phyloP scores from a whole-genome alignment of 306 rosid species.

The Lagenaria siceraria region DNA sequence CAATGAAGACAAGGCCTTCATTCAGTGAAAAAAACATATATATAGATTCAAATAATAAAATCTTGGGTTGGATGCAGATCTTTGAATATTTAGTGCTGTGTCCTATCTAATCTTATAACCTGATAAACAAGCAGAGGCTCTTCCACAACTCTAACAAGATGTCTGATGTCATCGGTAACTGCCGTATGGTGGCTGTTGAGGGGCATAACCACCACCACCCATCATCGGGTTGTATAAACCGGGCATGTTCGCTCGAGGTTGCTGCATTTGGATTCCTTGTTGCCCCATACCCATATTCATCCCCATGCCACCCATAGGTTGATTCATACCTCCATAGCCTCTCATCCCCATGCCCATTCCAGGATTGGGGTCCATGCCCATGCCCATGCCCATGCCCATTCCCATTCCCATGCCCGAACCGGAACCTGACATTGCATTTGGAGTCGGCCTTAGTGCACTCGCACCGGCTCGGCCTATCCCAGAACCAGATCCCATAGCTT shows the following conservation, averaged over 20 bases:
- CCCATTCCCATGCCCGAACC: constrained; percentile 30
- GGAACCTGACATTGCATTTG: constrained; percentile 44
- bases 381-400: constrained; percentile 40
- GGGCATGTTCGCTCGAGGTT: constrained; percentile 50
- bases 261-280: constrained; percentile 72
- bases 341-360: constrained; percentile 46
- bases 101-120: background rate
- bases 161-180: constrained; percentile 43
- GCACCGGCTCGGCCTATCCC: constrained; percentile 88
- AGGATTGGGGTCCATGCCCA: constrained; percentile 33
- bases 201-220: constrained; percentile 58
- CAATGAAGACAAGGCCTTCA: background rate
- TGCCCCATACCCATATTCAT: constrained; percentile 41
- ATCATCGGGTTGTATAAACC: constrained; percentile 62
- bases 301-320: constrained; percentile 20
- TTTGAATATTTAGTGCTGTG: background rate
- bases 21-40: background rate
- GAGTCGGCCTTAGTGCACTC: constrained; percentile 41
- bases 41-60: background rate
- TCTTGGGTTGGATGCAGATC: constrained; percentile 9
- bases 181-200: constrained; percentile 81
- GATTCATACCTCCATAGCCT: constrained; percentile 10
- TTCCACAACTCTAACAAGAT: background rate
- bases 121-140: background rate
- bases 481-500: constrained; percentile 98